Conservation (phyloP, 2,329 filamentous ascomycete genomes). For the Aschersonia sp. region DNA sequence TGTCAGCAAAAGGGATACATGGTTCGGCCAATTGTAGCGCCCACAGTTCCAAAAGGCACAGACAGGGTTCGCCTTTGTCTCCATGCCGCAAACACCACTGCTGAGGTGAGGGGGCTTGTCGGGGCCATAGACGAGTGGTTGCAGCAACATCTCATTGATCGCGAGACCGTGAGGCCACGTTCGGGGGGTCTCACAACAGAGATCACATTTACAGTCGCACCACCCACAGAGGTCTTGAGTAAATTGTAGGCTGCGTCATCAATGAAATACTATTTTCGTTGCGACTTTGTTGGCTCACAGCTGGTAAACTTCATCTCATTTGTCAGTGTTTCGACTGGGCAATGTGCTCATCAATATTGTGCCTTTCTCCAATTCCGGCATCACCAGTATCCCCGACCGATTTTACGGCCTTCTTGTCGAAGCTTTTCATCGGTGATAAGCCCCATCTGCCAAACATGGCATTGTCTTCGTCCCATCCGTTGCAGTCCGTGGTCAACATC, state of each 20-base stretch:
- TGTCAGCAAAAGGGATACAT: constrained; percentile 46
- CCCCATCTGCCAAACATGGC: constrained; percentile 77
- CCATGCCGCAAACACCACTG: constrained; percentile 48
- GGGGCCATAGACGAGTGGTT: constrained; percentile 33
- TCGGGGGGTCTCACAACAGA: neutral
- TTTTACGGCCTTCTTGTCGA: constrained; percentile 17
- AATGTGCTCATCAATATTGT: neutral
- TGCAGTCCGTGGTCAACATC: constrained; percentile 87
- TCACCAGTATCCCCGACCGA: constrained; percentile 5
- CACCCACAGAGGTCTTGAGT: neutral
- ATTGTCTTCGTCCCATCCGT: constrained; percentile 80
- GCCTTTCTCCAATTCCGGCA: no score
- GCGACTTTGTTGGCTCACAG: neutral
- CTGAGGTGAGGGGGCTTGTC: constrained; percentile 40
- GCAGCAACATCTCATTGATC: neutral
- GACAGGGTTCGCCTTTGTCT: constrained; percentile 54
- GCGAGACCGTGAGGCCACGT: neutral
- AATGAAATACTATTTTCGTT: neutral
- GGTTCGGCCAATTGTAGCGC: constrained; percentile 52
- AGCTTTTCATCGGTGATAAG: constrained; percentile 58
- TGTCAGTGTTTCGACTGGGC: no score
- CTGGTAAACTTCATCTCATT: no score
- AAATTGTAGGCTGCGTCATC: constrained; percentile 2
- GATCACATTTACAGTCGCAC: neutral
- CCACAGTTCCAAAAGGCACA: constrained; percentile 48